Evolutionary conservation across 768 basidiomycete species (phyloP).

Genomic region (Leccinum rimulosum): DNA sequence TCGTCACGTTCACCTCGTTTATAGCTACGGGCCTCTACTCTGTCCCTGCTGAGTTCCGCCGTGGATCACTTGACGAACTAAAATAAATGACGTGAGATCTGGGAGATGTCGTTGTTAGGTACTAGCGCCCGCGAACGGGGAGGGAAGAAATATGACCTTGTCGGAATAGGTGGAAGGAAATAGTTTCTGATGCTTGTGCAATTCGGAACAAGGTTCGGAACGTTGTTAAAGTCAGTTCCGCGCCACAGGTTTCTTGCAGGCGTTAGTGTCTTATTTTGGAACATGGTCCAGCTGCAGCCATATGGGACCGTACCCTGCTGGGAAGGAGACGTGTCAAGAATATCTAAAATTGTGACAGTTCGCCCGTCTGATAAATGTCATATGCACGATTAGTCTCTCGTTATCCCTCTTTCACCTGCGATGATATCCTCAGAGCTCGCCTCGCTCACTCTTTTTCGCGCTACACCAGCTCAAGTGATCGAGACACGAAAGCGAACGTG

Average conservation of each 20-base stretch:
- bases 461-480: constrained; percentile 44
- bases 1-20: not conserved
- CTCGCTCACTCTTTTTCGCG: constrained; percentile 43
- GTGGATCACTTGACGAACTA: not conserved
- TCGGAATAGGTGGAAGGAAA: not conserved
- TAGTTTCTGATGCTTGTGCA: not conserved
- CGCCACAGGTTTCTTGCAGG: not conserved
- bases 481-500: constrained; percentile 41
- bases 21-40: not conserved
- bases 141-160: not conserved
- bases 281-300: not conserved
- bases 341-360: not conserved
- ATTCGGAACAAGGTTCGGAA: not conserved
- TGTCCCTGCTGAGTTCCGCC: not conserved
- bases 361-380: not conserved
- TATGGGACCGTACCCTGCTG: not conserved
- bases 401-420: not conserved
- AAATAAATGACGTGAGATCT: not conserved
- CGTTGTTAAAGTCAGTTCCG: not conserved
- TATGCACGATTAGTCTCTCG: not conserved
- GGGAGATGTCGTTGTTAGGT: not conserved
- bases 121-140: not conserved
- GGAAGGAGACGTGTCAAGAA: not conserved
- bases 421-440: constrained; percentile 16
- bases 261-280: not conserved